Base-by-base conservation (phyloP, 2,329 filamentous ascomycete species). In the Myrmaecium sp. region DNA sequence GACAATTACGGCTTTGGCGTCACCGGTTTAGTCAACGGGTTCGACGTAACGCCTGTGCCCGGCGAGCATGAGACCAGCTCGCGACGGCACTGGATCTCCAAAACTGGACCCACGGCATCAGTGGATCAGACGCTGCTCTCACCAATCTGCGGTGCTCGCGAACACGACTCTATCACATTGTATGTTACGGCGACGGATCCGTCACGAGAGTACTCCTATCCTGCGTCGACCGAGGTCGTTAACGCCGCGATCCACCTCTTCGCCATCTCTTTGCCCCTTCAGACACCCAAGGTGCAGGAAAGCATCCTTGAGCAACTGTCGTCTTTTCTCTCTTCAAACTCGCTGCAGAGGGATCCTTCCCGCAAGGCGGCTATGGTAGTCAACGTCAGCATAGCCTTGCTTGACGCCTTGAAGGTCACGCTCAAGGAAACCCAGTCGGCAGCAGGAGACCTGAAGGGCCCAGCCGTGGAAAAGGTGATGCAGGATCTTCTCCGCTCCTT, bases 1-100 rank as follows among this genome's bases (percentile, higher is more conserved):
- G 89, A 98, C 48, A 95, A 95, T 44, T 84, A 75, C 40, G 86
- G 84, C 1, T 95, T 93, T 49, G 89, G 91, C 3, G 75, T 98
- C 10, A 92, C 81, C 6, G 81, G 84, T 1, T 58, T 95, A 13
- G 73, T 92, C 2, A 65, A 69, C 13, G 80, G 82, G 0, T 83
- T 89, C 44, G 68, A 75, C 28, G 61, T 83, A 11, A 71, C 66
- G 39, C 68, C 64, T 14, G 62, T 84, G 30, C 72, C 73, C 9
- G 78, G 80, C 15, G 74, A 57, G 39, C 41, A 51, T 29, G 51
- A 51, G 30, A 46, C 43, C 17, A 51, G 37, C 22, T 40, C 47
- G 4, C 42, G 55, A 13, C 52, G 61, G 26, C 64, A 69, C 23
- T 64, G 52, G 64, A 58, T 48, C 41, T 57, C 49, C 5, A 58